phyloP scores from a whole-genome alignment of 2,329 filamentous ascomycete genomes.

The Aureobasidium sp. region DNA sequence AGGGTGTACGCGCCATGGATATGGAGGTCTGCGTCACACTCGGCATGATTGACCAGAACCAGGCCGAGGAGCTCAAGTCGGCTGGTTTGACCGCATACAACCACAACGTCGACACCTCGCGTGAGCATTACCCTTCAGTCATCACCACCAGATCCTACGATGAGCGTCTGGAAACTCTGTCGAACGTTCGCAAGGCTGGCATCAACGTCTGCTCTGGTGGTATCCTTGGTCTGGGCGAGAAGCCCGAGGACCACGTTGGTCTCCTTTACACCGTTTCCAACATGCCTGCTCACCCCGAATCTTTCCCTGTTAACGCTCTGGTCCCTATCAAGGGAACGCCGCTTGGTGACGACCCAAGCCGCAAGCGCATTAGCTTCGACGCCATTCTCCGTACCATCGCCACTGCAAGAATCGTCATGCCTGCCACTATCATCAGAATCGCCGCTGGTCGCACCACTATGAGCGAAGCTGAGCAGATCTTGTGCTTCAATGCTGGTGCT shows the following conservation, averaged over 20 bases:
- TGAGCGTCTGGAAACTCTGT: conserved; percentile 71
- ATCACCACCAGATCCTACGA: conserved; percentile 84
- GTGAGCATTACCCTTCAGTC: conserved; percentile 79
- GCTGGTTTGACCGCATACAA: conserved; percentile 88
- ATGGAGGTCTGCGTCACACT: conserved; percentile 94
- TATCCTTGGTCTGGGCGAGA: conserved; percentile 78
- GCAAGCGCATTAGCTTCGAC: conserved; percentile 63
- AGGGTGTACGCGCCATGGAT: conserved; percentile 67
- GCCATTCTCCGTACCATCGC: conserved; percentile 75
- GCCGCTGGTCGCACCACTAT: conserved; percentile 79
- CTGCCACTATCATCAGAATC: conserved; percentile 75
- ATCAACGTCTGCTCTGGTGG: conserved; percentile 87
- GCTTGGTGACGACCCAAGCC: conserved; percentile 51
- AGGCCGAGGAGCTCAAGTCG: conserved; percentile 68
- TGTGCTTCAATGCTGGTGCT: conserved; percentile 84
- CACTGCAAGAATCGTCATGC: conserved; percentile 75
- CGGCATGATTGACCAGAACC: conserved; percentile 68
- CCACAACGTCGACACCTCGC: conserved; percentile 85
- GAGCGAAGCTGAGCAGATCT: conserved; percentile 77
- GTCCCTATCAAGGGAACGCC: conserved; percentile 89
- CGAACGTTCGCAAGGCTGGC: conserved; percentile 73
- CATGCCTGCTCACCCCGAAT: conserved; percentile 74
- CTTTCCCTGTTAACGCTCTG: conserved; percentile 83
- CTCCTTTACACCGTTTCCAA: conserved; percentile 76
- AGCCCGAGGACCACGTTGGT: conserved; percentile 68